Evolutionary conservation across 2,329 filamentous ascomycete species (phyloP).

Genomic region (Trichophyton schoenleinii): DNA sequence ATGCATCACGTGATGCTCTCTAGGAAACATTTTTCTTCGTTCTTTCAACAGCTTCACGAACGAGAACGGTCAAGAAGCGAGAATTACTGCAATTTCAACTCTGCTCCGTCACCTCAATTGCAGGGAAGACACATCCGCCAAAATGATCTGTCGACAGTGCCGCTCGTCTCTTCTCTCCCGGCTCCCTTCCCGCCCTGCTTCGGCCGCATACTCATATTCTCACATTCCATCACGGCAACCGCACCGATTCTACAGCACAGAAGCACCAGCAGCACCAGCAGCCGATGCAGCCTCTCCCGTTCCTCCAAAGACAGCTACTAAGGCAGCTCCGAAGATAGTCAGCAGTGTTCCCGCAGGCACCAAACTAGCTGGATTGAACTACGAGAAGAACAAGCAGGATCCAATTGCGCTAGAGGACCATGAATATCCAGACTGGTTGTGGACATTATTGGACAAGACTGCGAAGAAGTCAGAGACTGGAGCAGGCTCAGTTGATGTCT

Average conservation of each 20-base stretch:
- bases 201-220: conserved; percentile 12
- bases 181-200: conserved; percentile 21
- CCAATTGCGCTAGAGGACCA: conserved; percentile 34
- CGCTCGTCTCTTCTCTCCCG: conserved; percentile 29
- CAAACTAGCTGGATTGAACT: conserved; percentile 32
- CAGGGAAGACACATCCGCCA: conserved; percentile 8
- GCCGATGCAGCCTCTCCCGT: neutral
- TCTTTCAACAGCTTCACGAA: neutral
- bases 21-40: neutral
- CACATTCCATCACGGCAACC: neutral
- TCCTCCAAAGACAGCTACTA: conserved; percentile 16
- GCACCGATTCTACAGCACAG: conserved; percentile 11
- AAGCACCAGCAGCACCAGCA: neutral
- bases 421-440: conserved; percentile 39
- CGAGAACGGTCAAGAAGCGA: neutral
- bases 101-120: neutral
- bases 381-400: conserved; percentile 36
- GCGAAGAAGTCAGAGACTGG: conserved; percentile 23
- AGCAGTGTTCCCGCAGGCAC: conserved; percentile 32
- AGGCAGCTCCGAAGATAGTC: conserved; percentile 19
- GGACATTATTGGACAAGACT: conserved; percentile 31
- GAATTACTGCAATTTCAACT: neutral
- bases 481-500: conserved; percentile 26
- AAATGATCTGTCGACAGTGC: conserved; percentile 33
- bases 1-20: neutral